phyloP scores from a whole-genome alignment of 352 stramenopile species.

The Phytophthora cactorum region DNA sequence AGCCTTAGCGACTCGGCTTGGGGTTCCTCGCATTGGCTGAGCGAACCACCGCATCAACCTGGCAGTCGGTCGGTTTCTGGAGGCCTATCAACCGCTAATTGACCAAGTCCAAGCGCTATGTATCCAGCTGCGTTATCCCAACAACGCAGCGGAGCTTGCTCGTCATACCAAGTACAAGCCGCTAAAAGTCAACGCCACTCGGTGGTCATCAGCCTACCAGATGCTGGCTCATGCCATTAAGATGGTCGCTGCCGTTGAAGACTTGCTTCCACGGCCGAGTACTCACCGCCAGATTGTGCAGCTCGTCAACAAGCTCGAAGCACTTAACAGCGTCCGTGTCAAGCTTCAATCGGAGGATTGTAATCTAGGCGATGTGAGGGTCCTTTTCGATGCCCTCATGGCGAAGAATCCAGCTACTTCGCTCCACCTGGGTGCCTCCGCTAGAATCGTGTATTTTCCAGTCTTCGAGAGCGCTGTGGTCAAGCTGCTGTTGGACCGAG shows the following conservation, averaged over 20 bases:
- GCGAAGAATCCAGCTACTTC: background rate
- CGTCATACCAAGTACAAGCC: background rate
- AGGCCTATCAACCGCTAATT: too few relatives aligned
- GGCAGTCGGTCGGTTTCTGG: too few relatives aligned
- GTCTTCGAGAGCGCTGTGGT: slow-evolving; percentile 7
- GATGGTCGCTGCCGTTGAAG: slow-evolving; percentile 7
- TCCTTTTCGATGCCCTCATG: slow-evolving; percentile 13
- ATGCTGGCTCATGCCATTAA: slow-evolving; percentile 10
- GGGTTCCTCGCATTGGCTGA: background rate
- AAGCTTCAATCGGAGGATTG: background rate
- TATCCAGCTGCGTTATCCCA: background rate
- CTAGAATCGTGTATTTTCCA: slow-evolving; percentile 5
- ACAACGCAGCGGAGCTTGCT: slow-evolving; percentile 1
- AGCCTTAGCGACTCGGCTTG: background rate
- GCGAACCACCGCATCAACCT: too few relatives aligned
- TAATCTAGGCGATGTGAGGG: background rate
- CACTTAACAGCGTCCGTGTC: slow-evolving; percentile 4
- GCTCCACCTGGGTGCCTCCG: background rate
- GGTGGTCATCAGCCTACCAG: slow-evolving; percentile 4
- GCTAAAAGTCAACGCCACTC: background rate
- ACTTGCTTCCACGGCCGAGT: slow-evolving; percentile 3
- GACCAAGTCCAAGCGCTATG: too few relatives aligned
- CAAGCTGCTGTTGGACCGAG: background rate
- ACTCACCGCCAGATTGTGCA: slow-evolving; percentile 9
- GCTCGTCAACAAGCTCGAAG: background rate